These are phyloP conservation scores for Aspergillus kassunensis DNA, from an alignment of 495 filamentous ascomycete genomes.

Conservation along the genomic window DNA sequence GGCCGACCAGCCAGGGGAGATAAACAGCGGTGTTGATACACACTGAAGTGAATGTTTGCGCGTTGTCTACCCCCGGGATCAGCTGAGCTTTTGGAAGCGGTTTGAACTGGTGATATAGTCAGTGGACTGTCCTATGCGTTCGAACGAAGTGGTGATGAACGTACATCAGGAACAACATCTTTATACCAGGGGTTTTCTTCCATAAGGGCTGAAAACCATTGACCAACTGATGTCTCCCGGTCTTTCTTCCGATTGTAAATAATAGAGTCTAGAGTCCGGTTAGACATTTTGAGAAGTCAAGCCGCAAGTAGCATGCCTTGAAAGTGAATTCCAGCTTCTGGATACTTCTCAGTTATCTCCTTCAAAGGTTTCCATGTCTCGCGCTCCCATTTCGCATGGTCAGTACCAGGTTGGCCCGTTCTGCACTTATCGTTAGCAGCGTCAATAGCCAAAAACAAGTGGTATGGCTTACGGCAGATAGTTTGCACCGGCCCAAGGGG, in stretches of 20 bases:
- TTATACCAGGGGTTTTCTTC: constrained; percentile 77
- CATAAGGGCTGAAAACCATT: constrained; percentile 62
- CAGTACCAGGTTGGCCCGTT: constrained; percentile 49
- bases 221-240: constrained; percentile 39
- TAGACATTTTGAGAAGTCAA: background rate
- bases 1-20: constrained; percentile 74
- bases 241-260: constrained; percentile 67
- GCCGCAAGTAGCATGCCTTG: constrained; percentile 51
- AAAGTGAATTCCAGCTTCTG: constrained; percentile 87
- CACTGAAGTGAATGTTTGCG: constrained; percentile 70
- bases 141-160: constrained; percentile 1
- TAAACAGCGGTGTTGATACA: constrained; percentile 91
- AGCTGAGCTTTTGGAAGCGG: constrained; percentile 53
- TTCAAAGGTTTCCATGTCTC: constrained; percentile 65
- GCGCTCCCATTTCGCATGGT: constrained; percentile 57
- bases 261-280: constrained; percentile 40
- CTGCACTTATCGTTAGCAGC: constrained; percentile 26
- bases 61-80: constrained; percentile 59
- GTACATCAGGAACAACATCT: constrained; percentile 67
- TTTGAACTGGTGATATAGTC: constrained; percentile 43
- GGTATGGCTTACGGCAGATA: constrained; percentile 65
- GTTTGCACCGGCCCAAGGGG: constrained; percentile 94
- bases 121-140: background rate
- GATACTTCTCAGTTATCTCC: constrained; percentile 62
- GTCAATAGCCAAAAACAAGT: background rate